Base-by-base conservation (phyloP, 1,139 yeast species). In the Candida albicans region DNA sequence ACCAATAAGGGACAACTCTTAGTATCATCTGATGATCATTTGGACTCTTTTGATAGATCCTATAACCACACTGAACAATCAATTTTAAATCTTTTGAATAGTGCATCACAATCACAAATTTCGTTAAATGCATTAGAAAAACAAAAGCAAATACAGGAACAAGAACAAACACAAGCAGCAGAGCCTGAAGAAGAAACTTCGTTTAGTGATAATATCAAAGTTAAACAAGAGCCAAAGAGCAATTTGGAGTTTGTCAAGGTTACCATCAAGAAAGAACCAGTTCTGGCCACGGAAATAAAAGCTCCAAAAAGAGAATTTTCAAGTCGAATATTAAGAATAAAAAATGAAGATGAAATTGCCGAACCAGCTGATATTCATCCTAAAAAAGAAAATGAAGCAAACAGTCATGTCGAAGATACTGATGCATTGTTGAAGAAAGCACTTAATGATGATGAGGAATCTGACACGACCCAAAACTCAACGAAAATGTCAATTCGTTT, bases 11-110 rank as follows among this genome's bases (percentile, higher is more conserved):
- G 22, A 5, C 22, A 18, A 11, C 13, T 25, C 7, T 33, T 22
- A 28, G n/a, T 15, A 24, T 25, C 25, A 30, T 38, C 37, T 2
- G 44, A 42, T 12, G 47, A 43, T 4, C 39, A 38, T 11, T 31
- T 46, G 40, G 61, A 67, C 45, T 67, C 73, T 1, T 70, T 67
- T 52, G 75, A 73, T 50, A 65, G 59, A 35, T 65, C 69, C 3
- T 69, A 69, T 50, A 63, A 62, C 43, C 64, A 62, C 47, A 70
- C 77, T 1, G 77, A 73, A 51, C 71, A 68, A 46, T 68, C 75
- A 1, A 73, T 73, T 9, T 64, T 73, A 69, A 67, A 70, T 48
- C 56, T 72, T 27, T 61, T 73, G 41, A 62, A 65, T 37, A 58
- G 56, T 43, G 53, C 56, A 2, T 46, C 54, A 8, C 45, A 38